Conservation (phyloP, 306 rosid genomes). For the Begonia fuchsioides region DNA sequence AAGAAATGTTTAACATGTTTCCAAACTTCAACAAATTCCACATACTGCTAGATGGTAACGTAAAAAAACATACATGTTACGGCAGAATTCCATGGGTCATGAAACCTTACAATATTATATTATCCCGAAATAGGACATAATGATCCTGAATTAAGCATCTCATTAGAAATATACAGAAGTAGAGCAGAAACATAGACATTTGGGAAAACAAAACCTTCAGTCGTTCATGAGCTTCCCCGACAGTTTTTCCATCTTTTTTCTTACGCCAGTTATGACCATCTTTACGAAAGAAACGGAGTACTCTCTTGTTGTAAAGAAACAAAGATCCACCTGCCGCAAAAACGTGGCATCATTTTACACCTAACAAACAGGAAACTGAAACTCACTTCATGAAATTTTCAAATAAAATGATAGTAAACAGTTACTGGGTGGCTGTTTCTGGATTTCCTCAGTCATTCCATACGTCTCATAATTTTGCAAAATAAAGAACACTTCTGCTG, state of each 20-base stretch:
- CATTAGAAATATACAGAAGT: no score
- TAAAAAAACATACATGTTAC: no score
- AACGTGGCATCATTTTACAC: slow-evolving; percentile 2
- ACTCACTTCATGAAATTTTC: no score
- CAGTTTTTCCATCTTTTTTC: slow-evolving; percentile 81
- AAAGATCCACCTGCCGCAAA: slow-evolving; percentile 63
- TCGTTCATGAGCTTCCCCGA: slow-evolving; percentile 89
- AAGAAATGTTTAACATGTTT: no score
- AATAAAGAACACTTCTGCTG: slow-evolving; percentile 69
- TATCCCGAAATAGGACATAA: no score
- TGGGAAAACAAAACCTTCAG: slow-evolving; percentile 52
- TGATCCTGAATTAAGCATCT: no score
- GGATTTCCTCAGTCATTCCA: slow-evolving; percentile 41
- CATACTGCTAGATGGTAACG: no score
- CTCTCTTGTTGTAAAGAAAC: slow-evolving; percentile 72
- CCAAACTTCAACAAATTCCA: no score
- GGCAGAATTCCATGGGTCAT: no score
- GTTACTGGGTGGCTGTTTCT: slow-evolving; percentile 52
- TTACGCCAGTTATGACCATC: slow-evolving; percentile 94
- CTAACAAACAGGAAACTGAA: neutral
- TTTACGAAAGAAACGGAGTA: slow-evolving; percentile 83
- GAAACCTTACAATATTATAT: no score
- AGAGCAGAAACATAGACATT: no score
- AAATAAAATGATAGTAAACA: neutral
- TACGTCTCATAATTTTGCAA: slow-evolving; percentile 60